Percentiles rank a stretch among this genome's conserved stretches.
Evolutionary conservation across 305 asterid genomes (phyloP).

Genomic region (Ajuga reptans): DNA sequence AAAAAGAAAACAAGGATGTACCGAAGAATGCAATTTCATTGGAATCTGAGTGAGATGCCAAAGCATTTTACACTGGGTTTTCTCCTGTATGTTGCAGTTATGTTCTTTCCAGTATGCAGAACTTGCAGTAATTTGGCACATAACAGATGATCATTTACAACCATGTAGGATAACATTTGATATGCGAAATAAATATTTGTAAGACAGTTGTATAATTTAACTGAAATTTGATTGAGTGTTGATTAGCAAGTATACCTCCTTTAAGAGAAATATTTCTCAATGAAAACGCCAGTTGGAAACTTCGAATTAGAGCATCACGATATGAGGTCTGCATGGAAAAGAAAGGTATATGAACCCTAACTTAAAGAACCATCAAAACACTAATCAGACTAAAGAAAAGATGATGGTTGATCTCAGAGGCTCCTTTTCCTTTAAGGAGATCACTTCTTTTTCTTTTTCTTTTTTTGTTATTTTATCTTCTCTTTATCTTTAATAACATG

Average conservation of each 20-base stretch:
- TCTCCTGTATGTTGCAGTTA: background rate
- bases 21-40: background rate
- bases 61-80: background rate
- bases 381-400: conserved; percentile 7
- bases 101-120: background rate
- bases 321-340: conserved; percentile 48
- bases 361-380: background rate
- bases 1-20: background rate
- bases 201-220: background rate
- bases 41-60: background rate
- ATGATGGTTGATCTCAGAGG: background rate
- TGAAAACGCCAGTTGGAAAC: conserved; percentile 79
- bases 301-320: conserved; percentile 58
- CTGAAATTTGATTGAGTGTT: background rate
- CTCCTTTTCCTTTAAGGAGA: too few relatives aligned
- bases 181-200: conserved; percentile 6
- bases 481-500: too few relatives aligned
- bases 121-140: background rate
- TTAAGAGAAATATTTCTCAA: conserved; percentile 48
- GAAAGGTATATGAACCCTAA: conserved; percentile 8
- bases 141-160: background rate
- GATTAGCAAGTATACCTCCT: conserved; percentile 42
- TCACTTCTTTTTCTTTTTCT: too few relatives aligned
- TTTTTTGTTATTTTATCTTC: background rate
- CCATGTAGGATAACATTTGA: background rate